Base-by-base conservation (phyloP, 2,329 filamentous ascomycete genomes). In the Xylaria sp. region DNA sequence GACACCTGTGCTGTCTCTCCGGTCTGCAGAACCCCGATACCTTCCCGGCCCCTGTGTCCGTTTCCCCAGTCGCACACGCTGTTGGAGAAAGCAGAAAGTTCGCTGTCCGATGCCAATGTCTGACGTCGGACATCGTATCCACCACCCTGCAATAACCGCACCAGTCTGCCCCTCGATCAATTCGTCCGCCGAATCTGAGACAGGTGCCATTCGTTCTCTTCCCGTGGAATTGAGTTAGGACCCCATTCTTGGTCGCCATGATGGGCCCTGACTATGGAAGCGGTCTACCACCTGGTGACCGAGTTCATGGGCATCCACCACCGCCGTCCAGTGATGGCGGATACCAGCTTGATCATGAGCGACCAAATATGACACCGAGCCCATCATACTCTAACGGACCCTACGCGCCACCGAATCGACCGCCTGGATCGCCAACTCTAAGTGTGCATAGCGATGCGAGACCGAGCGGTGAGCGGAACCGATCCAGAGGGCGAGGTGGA, bases 391-490 rank as follows among this genome's bases (percentile, higher is more conserved):
- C 62, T 24, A 70, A 69, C 41, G 66, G 68, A 43, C 64, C 57
- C 34, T 67, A 59, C 44, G 56, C 65, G 26, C 60, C 67, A n/a
- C 67, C 63, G n/a, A 63, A 45, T 19, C 63, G 69, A 26, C 63
- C 64, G 7, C 68, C 72, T 37, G 69, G 56, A 18, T 77, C 75
- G 0, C 74, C 74, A 7, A 68, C 72, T 17, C 66, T 71, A 26
- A 73, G 71, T 60, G 66, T 66, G 44, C 56, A 78, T 26, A 64
- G 66, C 52, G 80, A 83, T 51, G 71, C 75, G 54, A 74, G 80
- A 63, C 78, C 72, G 64, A 85, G 82, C 70, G 74, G 69, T 61
- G 84, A 87, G 70, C 78, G 81, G 54, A 85, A 81, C 63, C 73
- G 82, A 61, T 84, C 84, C 54, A 75, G 80, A 64, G 77, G 74